Evolutionary conservation across 2,329 filamentous ascomycete genomes (phyloP).

Genomic region (Blastomyces parvus): DNA sequence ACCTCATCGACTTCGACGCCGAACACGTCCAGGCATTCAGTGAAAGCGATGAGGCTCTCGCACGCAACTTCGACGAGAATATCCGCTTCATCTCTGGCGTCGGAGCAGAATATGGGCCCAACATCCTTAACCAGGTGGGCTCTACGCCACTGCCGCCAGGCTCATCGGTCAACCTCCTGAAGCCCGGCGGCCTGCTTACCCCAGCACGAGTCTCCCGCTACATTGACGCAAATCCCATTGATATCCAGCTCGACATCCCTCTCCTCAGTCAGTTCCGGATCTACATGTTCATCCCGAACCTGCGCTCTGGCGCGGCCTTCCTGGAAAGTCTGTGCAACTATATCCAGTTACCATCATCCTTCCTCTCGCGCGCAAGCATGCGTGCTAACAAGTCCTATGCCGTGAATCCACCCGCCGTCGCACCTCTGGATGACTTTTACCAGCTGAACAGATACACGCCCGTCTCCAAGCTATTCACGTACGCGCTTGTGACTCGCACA

Average conservation of each 20-base stretch:
- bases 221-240: constrained; percentile 67
- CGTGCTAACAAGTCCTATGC: constrained; percentile 55
- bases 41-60: constrained; percentile 54
- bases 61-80: constrained; percentile 60
- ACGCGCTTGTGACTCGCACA: constrained; percentile 57
- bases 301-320: constrained; percentile 48
- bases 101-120: constrained; percentile 57
- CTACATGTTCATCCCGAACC: constrained; percentile 59
- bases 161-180: constrained; percentile 30
- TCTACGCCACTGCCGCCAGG: constrained; percentile 23
- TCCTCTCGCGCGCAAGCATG: constrained; percentile 51
- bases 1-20: constrained; percentile 9
- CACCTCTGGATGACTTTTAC: constrained; percentile 56
- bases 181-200: constrained; percentile 42
- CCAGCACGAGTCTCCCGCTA: constrained; percentile 64
- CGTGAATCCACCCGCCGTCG: constrained; percentile 47
- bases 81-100: constrained; percentile 65
- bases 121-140: constrained; percentile 53
- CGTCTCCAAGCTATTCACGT: constrained; percentile 60
- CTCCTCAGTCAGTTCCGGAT: constrained; percentile 68
- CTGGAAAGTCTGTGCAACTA: constrained; percentile 50
- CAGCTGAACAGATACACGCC: constrained; percentile 60
- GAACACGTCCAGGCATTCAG: constrained; percentile 46
- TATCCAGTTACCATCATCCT: constrained; percentile 43
- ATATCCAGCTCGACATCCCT: constrained; percentile 68